These are phyloP conservation scores for Mycena metata DNA, from an alignment of 768 basidiomycete genomes.

Conservation along the genomic window DNA sequence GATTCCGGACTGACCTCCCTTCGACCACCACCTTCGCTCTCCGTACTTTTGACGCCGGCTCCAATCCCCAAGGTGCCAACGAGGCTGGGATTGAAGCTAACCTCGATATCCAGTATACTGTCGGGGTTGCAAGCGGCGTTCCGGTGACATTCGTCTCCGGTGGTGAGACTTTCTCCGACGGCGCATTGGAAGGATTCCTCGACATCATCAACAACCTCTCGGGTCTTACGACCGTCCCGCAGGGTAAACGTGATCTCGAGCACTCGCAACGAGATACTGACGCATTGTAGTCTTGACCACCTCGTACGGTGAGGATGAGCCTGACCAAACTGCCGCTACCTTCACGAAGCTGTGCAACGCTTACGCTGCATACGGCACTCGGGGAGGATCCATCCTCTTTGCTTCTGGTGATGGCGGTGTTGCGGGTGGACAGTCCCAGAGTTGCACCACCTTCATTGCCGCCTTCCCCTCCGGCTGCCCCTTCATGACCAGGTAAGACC, in stretches of 20 bases:
- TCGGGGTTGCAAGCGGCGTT: conserved; percentile 52
- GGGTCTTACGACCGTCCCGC: conserved; percentile 49
- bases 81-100: conserved; percentile 53
- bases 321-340: conserved; percentile 48
- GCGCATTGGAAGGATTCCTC: conserved; percentile 50
- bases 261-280: not conserved
- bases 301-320: conserved; percentile 67
- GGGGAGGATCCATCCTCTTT: conserved; percentile 63
- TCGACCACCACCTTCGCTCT: conserved; percentile 50
- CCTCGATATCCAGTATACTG: conserved; percentile 53
- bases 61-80: conserved; percentile 45
- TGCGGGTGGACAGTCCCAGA: conserved; percentile 33
- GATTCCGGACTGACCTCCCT: conserved; percentile 48
- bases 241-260: conserved; percentile 35
- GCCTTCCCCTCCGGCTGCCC: conserved; percentile 67
- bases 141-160: conserved; percentile 52
- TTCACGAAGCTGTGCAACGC: conserved; percentile 45
- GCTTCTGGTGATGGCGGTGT: conserved; percentile 59
- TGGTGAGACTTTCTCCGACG: conserved; percentile 47
- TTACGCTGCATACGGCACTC: conserved; percentile 54
- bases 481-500: conserved; percentile 41
- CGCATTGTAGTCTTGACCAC: conserved; percentile 56
- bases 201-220: conserved; percentile 50
- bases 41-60: conserved; percentile 53
- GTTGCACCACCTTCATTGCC: conserved; percentile 42